Conservation (phyloP, 768 basidiomycete genomes). For the Calocera viscosa region DNA sequence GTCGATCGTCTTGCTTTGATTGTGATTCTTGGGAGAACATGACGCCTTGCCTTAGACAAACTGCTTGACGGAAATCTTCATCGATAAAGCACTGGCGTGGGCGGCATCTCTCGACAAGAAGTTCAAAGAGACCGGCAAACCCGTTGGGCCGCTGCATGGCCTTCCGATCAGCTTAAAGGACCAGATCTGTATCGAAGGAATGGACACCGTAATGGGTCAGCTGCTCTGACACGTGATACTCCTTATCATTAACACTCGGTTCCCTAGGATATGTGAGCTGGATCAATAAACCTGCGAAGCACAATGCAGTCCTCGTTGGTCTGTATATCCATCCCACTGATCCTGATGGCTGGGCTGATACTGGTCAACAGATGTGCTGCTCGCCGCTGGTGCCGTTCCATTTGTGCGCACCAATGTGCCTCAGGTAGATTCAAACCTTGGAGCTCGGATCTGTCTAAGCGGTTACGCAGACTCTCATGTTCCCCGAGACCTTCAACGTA, state of each 20-base stretch:
- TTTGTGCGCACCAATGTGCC: constrained; percentile 65
- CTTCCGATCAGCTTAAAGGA: constrained; percentile 67
- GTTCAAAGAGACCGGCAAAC: constrained; percentile 46
- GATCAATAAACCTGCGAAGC: constrained; percentile 47
- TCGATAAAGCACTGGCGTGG: constrained; percentile 51
- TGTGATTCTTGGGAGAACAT: neutral
- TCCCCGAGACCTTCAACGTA: constrained; percentile 52
- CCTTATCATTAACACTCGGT: neutral
- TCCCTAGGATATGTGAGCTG: constrained; percentile 55
- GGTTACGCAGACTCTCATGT: neutral
- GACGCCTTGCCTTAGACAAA: constrained; percentile 40
- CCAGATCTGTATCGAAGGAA: constrained; percentile 52
- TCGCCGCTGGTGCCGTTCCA: constrained; percentile 52
- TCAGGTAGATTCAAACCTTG: constrained; percentile 30
- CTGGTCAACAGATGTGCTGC: constrained; percentile 32
- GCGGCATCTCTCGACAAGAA: constrained; percentile 57
- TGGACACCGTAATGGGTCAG: constrained; percentile 57
- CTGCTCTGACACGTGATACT: neutral
- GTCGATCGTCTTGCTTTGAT: constrained; percentile 15
- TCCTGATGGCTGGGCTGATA: neutral
- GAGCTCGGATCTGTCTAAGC: neutral
- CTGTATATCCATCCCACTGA: neutral
- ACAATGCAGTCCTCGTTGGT: constrained; percentile 51
- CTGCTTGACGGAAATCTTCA: constrained; percentile 73
- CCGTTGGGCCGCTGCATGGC: constrained; percentile 62